Percentiles rank a stretch among this genome's conserved stretches.
phyloP scores from a whole-genome alignment of 2,329 filamentous ascomycete genomes.

The Alternaria arbusti region DNA sequence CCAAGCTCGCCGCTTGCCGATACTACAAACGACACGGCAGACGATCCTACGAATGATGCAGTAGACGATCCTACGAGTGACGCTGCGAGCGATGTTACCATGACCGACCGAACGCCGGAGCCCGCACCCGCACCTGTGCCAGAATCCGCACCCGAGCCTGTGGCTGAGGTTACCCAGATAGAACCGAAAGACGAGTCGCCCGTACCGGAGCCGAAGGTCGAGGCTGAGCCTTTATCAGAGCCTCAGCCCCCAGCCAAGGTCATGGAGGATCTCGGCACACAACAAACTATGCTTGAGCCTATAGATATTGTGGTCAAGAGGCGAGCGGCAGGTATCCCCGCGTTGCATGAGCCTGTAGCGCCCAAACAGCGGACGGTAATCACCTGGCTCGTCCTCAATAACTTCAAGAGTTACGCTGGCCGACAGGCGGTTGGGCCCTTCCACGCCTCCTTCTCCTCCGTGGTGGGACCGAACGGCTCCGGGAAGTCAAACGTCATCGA shows the following conservation, averaged over 20 bases:
- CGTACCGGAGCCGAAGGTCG: constrained; percentile 24
- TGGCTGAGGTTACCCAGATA: constrained; percentile 76
- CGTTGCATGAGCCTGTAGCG: constrained; percentile 73
- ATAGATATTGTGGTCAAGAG: constrained; percentile 95
- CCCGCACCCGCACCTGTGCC: constrained; percentile 36
- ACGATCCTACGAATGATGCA: constrained; percentile 60
- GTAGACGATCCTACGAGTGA: constrained; percentile 57
- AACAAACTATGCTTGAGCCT: constrained; percentile 79
- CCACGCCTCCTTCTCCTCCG: constrained; percentile 95
- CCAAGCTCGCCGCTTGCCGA: constrained; percentile 69
- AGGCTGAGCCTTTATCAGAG: constrained; percentile 50
- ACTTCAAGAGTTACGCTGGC: constrained; percentile 99
- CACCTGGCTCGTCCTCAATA: constrained; percentile 87
- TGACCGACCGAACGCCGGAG: constrained; percentile 62
- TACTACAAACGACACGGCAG: constrained; percentile 64
- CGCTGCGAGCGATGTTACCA: constrained; percentile 67
- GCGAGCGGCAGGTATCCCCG: constrained; percentile 67
- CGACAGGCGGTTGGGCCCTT: constrained; percentile 95
- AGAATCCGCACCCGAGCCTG: constrained; percentile 38
- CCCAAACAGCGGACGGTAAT: constrained; percentile 91
- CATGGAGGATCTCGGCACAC: constrained; percentile 74
- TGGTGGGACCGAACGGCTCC: constrained; percentile 96
- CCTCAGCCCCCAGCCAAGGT: constrained; percentile 34
- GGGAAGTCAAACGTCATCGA: constrained; percentile 99
- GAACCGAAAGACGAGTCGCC: constrained; percentile 64